Evolutionary conservation across 208 protist species (phyloP), one percentile per base, ranked within the genome.

Genomic region (Leishmania martiniquensis): DNA sequence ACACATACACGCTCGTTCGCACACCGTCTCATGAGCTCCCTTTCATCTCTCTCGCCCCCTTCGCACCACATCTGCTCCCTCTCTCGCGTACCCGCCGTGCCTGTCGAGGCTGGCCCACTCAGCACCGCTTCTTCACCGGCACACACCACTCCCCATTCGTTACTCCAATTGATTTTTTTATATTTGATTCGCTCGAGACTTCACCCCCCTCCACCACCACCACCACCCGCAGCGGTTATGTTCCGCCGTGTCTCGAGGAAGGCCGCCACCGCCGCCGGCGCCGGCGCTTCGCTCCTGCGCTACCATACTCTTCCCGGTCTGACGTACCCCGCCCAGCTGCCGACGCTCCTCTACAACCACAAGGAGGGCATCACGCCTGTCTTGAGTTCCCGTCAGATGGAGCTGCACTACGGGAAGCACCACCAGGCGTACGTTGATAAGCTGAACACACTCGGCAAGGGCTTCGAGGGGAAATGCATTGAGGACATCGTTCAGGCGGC

Each of bases 361-460:
- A 89, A 95, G 79, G 85, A 91, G 7, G 93, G 93, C 60, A 89
- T 92, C 60, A 57, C 72, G 34, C 93, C 93, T 6, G 89, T 96
- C 15, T 87, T 98, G 67, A 92, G 84, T 63, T 81, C 91, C 13
- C 87, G 92, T 10, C 95, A 98, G 85, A 29, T 98, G 42, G 93
- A 97, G 82, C 86, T 97, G 62, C 96, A 98, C 88, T 98, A 98
- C 89, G 94, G 80, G 17, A 98, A 98, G 82, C 95, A 98, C 82
- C 95, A 98, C 88, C 95, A 97, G 84, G 91, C 91, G 12, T 98
- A 98, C 86, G 89, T 97, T 9, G 93, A 97, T 76, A 97, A 97
- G 83, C 79, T 97, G n/a, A 98, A 98, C 85, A 88, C 87, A 34
- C 82, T 97, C 51, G 91, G 85, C 52, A 82, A 81, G 22, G 85